Percentiles rank a stretch among this genome's conserved stretches.
Evolutionary conservation across 305 asterid genomes (phyloP).

Genomic region (Andrographis paniculata): DNA sequence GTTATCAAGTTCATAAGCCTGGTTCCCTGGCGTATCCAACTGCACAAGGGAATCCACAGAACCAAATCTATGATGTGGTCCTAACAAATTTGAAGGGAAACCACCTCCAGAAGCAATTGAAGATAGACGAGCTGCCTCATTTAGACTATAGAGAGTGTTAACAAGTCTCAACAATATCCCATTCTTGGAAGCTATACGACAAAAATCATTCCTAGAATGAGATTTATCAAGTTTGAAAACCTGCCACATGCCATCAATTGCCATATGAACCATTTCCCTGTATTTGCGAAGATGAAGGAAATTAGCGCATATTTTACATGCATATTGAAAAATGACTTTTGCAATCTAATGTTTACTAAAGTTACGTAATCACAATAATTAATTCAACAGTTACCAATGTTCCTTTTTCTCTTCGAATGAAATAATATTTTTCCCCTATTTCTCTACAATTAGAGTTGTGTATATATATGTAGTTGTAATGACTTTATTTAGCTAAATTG

Average conservation of each 20-base stretch:
- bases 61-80: constrained; percentile 66
- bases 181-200: constrained; percentile 90
- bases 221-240: constrained; percentile 96
- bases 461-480: no score
- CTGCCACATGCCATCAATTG: constrained; percentile 99
- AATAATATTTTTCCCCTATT: no score
- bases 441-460: no score
- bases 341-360: neutral
- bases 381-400: neutral
- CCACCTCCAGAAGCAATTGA: constrained; percentile 71
- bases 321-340: neutral
- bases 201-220: constrained; percentile 87
- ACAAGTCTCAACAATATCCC: constrained; percentile 91
- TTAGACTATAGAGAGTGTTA: constrained; percentile 88
- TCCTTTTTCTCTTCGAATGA: neutral
- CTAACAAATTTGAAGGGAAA: constrained; percentile 56
- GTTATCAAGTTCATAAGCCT: constrained; percentile 63
- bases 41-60: constrained; percentile 48
- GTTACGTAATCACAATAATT: neutral
- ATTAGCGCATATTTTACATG: constrained; percentile 9
- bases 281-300: constrained; percentile 13
- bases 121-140: constrained; percentile 87
- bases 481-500: no score
- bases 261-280: constrained; percentile 99
- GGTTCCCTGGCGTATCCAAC: constrained; percentile 47